A percentile compares a stretch with the other conserved stretches of the same genome.
Conservation (phyloP, 2,329 filamentous ascomycete genomes). For the Fusarium annulatum region DNA sequence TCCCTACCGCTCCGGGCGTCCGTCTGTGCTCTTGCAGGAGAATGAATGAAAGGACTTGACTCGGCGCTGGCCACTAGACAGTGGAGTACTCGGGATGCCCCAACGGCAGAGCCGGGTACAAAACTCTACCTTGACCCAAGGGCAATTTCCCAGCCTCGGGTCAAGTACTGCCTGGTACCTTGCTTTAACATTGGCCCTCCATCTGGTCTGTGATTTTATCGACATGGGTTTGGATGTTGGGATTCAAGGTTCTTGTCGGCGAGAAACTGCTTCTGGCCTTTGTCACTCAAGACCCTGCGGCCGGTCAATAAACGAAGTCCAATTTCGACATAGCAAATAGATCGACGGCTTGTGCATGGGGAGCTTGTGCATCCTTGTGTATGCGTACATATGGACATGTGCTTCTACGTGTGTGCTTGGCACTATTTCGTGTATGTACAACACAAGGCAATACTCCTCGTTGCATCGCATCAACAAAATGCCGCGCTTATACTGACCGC, state of each 20-base stretch:
- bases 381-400: not conserved
- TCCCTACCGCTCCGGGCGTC: slow-evolving; percentile 12
- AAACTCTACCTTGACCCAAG: slow-evolving; percentile 34
- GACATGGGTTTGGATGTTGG: slow-evolving; percentile 34
- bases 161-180: slow-evolving; percentile 30
- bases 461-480: slow-evolving; percentile 28
- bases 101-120: slow-evolving; percentile 37
- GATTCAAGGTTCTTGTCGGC: slow-evolving; percentile 35
- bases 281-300: slow-evolving; percentile 22
- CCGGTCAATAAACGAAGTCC: slow-evolving; percentile 13
- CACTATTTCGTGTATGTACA: slow-evolving; percentile 7
- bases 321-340: slow-evolving; percentile 26
- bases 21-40: slow-evolving; percentile 32
- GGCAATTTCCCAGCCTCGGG: slow-evolving; percentile 43
- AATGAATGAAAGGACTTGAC: slow-evolving; percentile 37
- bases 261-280: slow-evolving; percentile 25
- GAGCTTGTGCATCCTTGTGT: slow-evolving; percentile 3
- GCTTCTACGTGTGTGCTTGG: slow-evolving; percentile 5
- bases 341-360: slow-evolving; percentile 30
- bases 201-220: slow-evolving; percentile 32
- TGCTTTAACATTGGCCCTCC: slow-evolving; percentile 19
- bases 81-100: slow-evolving; percentile 33
- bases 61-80: slow-evolving; percentile 40
- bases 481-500: slow-evolving; percentile 28
- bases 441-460: slow-evolving; percentile 2